Conservation (phyloP, 768 basidiomycete genomes). For the Lentinula boryana region DNA sequence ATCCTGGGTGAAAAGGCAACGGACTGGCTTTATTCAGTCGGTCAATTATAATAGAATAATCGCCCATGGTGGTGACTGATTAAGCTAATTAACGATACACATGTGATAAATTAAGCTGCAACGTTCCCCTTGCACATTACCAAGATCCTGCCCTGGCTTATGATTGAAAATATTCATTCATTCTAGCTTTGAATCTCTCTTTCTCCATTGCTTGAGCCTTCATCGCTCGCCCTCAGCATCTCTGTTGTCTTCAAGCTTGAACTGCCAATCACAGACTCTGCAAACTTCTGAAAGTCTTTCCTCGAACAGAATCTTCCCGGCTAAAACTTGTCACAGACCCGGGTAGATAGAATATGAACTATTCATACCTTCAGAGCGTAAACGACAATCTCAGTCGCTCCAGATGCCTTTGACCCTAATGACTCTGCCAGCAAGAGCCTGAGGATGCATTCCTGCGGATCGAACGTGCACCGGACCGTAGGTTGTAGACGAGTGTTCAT, state of each 20-base stretch:
- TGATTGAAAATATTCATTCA: neutral
- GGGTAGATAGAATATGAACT: too few relatives aligned
- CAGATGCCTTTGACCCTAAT: slow-evolving; percentile 18
- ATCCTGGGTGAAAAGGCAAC: neutral
- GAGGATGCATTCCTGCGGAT: slow-evolving; percentile 47
- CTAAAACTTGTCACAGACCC: slow-evolving; percentile 14
- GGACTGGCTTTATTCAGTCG: neutral
- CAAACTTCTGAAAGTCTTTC: slow-evolving; percentile 50
- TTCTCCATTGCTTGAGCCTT: neutral
- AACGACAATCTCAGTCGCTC: slow-evolving; percentile 40
- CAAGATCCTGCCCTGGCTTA: neutral
- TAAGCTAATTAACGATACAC: neutral
- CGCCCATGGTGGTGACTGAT: neutral
- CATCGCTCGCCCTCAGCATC: neutral
- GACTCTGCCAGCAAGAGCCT: slow-evolving; percentile 51
- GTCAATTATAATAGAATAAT: neutral
- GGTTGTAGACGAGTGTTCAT: slow-evolving; percentile 58
- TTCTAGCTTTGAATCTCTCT: neutral
- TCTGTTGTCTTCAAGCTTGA: neutral
- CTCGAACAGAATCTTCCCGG: slow-evolving; percentile 44
- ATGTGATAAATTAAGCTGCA: neutral
- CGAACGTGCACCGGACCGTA: slow-evolving; percentile 52
- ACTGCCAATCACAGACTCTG: slow-evolving; percentile 34
- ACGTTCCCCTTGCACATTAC: too few relatives aligned
- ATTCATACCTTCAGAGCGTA: slow-evolving; percentile 58